Base-by-base conservation (phyloP, 495 filamentous ascomycete species). In the Podospora australis region DNA sequence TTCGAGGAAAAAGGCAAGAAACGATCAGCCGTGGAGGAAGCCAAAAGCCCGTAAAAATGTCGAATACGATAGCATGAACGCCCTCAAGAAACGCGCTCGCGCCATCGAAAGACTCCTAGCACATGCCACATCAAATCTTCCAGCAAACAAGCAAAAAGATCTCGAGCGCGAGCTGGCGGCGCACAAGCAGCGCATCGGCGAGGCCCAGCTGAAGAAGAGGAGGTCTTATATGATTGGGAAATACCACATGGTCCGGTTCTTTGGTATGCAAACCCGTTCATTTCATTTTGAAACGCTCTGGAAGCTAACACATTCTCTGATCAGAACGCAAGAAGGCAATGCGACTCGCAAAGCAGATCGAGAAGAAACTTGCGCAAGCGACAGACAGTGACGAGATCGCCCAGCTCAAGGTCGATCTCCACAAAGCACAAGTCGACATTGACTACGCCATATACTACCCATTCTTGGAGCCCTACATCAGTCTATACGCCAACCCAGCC, bases 231-330 rank as follows among this genome's bases (percentile, higher is more conserved):
- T 95, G 77, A 90, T 91, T 41, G 78, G 74, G 61, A 88, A 81
- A 57, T 98, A 96, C 60, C 91, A 96, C 62, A 95, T 92, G 79
- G 86, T 96, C 20, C 75, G 92, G 40, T 98, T 98, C 63, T 87
- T 85, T 76, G 77, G 90, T 87, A 65, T 42, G 74, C 60, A 11
- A n/a, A n/a, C n/a, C n/a, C n/a, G n/a, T n/a, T n/a, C n/a, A n/a
- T n/a, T 55, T 30, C 51, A 14, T 14, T 10, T 28, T 32, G n/a
- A 29, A 14, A 9, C 14, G n/a, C 23, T 23, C 4, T 23, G 8
- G 22, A 20, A 1, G 29, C 43, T 53, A 36, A 50, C 23, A 2
- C 7, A 11, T 14, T 20, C 2, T 14, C 8, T 36, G 19, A 17
- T 44, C 56, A 94, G 91, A 96, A 53, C 77, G 87, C 25, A 86